Percentiles rank a stretch among this genome's conserved stretches.
phyloP scores from a whole-genome alignment of 78 protist species.

The Dictyostelium brefeldianum region DNA sequence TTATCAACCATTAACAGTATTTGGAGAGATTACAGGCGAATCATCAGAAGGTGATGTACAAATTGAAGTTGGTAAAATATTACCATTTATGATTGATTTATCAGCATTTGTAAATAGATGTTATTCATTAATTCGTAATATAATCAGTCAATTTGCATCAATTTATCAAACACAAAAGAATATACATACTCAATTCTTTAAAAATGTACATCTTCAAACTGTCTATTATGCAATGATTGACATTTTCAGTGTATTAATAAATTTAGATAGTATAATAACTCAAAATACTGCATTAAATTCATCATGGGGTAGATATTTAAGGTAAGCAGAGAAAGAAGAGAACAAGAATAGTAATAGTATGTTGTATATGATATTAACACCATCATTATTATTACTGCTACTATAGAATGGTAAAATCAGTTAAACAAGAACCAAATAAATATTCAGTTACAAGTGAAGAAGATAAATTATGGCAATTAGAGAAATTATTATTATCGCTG shows the following conservation, averaged over 20 bases:
- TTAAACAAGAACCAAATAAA: slow-evolving; percentile 73
- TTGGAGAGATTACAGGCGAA: slow-evolving; percentile 71
- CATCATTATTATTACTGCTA: slow-evolving; percentile 13
- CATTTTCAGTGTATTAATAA: slow-evolving; percentile 78
- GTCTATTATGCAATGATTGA: slow-evolving; percentile 74
- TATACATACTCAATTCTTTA: slow-evolving; percentile 56
- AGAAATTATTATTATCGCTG: slow-evolving; percentile 51
- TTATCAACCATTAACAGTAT: slow-evolving; percentile 53
- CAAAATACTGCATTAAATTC: slow-evolving; percentile 37
- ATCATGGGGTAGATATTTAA: slow-evolving; percentile 70
- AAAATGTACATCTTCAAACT: slow-evolving; percentile 68
- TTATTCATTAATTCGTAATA: slow-evolving; percentile 67
- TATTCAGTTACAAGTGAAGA: slow-evolving; percentile 44
- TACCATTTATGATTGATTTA: slow-evolving; percentile 83
- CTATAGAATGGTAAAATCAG: slow-evolving; percentile 81
- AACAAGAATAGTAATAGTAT: too few species aligned
- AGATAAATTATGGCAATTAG: slow-evolving; percentile 74
- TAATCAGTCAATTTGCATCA: slow-evolving; percentile 83
- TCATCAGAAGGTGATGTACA: slow-evolving; percentile 86
- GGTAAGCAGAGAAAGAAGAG: too few species aligned
- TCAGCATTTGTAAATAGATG: slow-evolving; percentile 71
- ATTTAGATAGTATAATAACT: slow-evolving; percentile 73
- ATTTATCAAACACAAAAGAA: slow-evolving; percentile 44
- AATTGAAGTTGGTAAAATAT: slow-evolving; percentile 56
- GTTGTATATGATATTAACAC: too few species aligned